These are phyloP conservation scores for Fonticula alba DNA, from an alignment of 78 protist species.

Conservation along the genomic window DNA sequence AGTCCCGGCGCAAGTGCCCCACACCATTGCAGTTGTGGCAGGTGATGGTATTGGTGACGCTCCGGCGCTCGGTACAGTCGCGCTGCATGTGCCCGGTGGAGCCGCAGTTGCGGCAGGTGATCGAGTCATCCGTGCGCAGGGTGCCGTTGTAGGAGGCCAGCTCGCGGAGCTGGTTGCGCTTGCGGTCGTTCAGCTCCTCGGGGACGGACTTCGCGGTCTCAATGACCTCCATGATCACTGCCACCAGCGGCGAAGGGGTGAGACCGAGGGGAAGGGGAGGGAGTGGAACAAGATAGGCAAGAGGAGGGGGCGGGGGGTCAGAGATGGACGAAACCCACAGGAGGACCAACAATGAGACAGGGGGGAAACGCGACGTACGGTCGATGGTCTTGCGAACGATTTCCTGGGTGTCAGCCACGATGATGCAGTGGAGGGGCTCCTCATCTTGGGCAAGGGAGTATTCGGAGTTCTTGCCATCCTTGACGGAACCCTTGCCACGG, in stretches of 20 bases:
- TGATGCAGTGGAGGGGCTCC: too few species aligned
- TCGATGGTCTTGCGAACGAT: too few species aligned
- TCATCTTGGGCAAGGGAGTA: too few species aligned
- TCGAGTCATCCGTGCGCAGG: constrained; percentile 14
- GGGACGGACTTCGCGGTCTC: too few species aligned
- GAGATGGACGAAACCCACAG: not conserved
- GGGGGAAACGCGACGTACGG: not conserved
- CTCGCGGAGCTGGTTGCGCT: constrained; percentile 59
- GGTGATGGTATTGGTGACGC: not conserved
- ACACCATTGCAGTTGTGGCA: constrained; percentile 15
- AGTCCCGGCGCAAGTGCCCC: constrained; percentile 20
- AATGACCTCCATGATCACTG: constrained; percentile 33
- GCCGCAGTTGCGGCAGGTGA: constrained; percentile 9
- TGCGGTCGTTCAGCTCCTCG: constrained; percentile 66
- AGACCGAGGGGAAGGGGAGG: too few species aligned
- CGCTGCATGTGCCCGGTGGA: not conserved
- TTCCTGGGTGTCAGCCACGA: too few species aligned
- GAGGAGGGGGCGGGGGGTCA: too few species aligned
- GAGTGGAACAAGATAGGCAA: too few species aligned
- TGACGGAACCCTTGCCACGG: constrained; percentile 70
- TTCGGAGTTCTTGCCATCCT: constrained; percentile 48
- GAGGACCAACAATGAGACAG: not conserved
- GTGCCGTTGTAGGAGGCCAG: constrained; percentile 77
- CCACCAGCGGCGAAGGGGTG: constrained; percentile 49
- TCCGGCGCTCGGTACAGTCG: constrained; percentile 16